Evolutionary conservation across 73 alveolate genomes (phyloP).

Genomic region (Chromera velia): DNA sequence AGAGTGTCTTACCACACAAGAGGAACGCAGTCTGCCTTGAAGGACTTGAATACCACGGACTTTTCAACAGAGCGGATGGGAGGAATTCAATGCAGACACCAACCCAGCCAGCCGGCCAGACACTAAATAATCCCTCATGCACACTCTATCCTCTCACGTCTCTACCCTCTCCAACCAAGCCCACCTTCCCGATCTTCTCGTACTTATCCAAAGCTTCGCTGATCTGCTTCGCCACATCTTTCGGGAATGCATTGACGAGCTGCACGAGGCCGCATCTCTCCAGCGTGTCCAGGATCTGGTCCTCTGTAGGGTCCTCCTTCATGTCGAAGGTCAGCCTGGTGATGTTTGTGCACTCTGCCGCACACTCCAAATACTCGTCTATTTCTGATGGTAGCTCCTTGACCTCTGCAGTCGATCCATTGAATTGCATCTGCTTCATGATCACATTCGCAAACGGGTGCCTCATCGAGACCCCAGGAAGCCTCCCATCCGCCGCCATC

Average conservation of each 20-base stretch:
- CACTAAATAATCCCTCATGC: too few species aligned
- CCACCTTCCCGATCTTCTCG: not conserved
- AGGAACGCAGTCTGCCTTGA: too few species aligned
- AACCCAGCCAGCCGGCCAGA: too few species aligned
- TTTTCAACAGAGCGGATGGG: too few species aligned
- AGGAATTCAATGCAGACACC: too few species aligned
- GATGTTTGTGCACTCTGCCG: not conserved
- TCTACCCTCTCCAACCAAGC: too few species aligned
- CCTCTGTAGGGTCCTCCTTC: not conserved
- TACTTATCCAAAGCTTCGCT: not conserved
- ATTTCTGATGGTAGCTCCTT: not conserved
- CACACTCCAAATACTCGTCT: not conserved
- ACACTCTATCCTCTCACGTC: too few species aligned
- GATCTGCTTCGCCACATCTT: not conserved
- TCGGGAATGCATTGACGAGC: not conserved
- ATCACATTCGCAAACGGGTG: not conserved
- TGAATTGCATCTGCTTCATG: not conserved
- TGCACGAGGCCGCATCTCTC: not conserved
- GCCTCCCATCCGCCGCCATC: not conserved
- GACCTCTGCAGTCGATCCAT: not conserved
- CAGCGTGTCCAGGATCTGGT: not conserved
- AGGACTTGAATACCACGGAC: too few species aligned
- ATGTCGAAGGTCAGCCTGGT: not conserved
- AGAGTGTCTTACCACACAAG: too few species aligned
- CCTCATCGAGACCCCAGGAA: not conserved